phyloP scores from a whole-genome alignment of 331 rosid species.

The Ulmus americana region DNA sequence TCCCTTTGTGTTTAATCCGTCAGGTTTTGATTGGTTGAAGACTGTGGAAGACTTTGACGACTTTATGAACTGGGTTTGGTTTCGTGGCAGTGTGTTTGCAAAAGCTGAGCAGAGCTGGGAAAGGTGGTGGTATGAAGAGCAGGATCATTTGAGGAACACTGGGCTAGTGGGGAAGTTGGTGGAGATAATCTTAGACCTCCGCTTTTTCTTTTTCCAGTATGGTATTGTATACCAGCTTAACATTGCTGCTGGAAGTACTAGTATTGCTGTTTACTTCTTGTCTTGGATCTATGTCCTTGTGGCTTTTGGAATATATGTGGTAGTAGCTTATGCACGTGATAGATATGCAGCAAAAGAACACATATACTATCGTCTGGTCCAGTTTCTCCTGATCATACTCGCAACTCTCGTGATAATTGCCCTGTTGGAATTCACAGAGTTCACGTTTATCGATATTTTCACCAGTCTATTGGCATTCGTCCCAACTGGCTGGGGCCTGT shows the following conservation, averaged over 20 bases:
- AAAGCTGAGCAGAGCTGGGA: constrained; percentile 95
- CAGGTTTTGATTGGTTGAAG: constrained; percentile 89
- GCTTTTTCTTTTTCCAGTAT: constrained; percentile 77
- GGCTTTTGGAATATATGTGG: constrained; percentile 45
- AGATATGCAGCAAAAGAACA: constrained; percentile 56
- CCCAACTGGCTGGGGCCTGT: constrained; percentile 88
- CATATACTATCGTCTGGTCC: constrained; percentile 72
- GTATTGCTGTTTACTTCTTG: constrained; percentile 59
- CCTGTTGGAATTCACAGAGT: constrained; percentile 57
- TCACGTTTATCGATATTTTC: constrained; percentile 52
- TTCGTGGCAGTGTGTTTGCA: constrained; percentile 66
- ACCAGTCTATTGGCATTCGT: constrained; percentile 75
- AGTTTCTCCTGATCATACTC: constrained; percentile 48
- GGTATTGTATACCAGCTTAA: constrained; percentile 69
- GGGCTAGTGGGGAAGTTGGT: constrained; percentile 71
- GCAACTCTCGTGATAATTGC: constrained; percentile 45
- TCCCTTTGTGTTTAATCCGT: constrained; percentile 79
- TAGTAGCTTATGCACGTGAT: constrained; percentile 53
- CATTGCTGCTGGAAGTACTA: constrained; percentile 62
- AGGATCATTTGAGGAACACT: constrained; percentile 67
- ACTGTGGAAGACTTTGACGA: constrained; percentile 77
- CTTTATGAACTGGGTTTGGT: constrained; percentile 82
- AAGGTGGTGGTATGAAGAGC: constrained; percentile 95
- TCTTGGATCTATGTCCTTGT: constrained; percentile 70
- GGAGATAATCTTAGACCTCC: constrained; percentile 69